Conservation (phyloP, 208 protist species). For the Crithidia thermophila region DNA sequence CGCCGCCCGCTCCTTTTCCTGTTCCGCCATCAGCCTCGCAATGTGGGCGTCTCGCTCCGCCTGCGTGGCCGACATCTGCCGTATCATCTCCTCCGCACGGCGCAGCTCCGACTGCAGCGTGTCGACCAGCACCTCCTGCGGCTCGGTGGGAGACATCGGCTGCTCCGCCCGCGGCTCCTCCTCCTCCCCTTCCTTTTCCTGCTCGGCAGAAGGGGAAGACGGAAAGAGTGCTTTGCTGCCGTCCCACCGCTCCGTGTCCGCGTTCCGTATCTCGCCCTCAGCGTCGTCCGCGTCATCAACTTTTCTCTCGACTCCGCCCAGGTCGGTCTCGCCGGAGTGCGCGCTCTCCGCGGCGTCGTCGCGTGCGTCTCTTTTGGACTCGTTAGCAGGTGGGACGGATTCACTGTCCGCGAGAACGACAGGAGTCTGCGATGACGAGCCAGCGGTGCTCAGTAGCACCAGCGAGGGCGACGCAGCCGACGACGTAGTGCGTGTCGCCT, state of each 20-base stretch:
- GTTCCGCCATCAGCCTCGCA: constrained; percentile 17
- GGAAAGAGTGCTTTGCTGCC: too few relatives aligned
- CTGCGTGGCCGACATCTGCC: constrained; percentile 47
- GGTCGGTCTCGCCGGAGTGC: neutral
- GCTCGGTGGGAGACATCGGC: neutral
- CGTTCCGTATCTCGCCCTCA: neutral
- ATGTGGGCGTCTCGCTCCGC: constrained; percentile 32
- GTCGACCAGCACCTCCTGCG: constrained; percentile 22
- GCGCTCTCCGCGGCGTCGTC: too few relatives aligned
- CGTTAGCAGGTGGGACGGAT: neutral
- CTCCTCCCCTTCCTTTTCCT: neutral
- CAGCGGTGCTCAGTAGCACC: too few relatives aligned
- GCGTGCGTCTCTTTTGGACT: neutral
- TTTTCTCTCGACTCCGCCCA: neutral
- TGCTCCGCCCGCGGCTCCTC: neutral
- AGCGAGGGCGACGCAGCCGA: neutral
- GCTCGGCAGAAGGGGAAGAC: too few relatives aligned
- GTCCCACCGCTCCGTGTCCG: neutral
- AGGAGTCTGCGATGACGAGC: neutral
- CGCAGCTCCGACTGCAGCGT: constrained; percentile 53
- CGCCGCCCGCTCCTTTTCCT: constrained; percentile 23
- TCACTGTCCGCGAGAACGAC: constrained; percentile 1
- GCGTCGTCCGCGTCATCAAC: neutral
- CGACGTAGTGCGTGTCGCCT: constrained; percentile 4
- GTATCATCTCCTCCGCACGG: constrained; percentile 67